Percentiles rank a stretch among this genome's conserved stretches.
phyloP scores from a whole-genome alignment of 441 rosid species.

The Gossypium schwendimanii region DNA sequence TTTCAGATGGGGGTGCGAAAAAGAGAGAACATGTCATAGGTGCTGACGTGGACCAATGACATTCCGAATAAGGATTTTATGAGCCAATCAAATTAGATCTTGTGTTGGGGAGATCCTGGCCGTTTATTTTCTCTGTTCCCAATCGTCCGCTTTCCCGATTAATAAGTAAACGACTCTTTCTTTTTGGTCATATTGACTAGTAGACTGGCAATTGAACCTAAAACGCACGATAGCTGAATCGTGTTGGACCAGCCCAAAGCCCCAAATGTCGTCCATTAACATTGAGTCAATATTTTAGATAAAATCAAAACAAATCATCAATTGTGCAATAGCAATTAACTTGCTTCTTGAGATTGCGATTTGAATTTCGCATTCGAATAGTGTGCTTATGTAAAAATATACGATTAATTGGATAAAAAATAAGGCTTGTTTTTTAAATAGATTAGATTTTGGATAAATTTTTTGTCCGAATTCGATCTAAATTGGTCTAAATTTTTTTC shows the following conservation, averaged over 20 bases:
- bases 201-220: not conserved
- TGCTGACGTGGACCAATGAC: constrained; percentile 57
- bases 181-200: not conserved
- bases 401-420: too few species aligned
- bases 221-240: not conserved
- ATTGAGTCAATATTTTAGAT: too few species aligned
- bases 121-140: constrained; percentile 19
- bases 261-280: too few species aligned
- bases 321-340: too few species aligned
- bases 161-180: not conserved
- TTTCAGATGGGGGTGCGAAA: not conserved
- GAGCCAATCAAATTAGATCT: constrained; percentile 47
- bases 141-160: not conserved
- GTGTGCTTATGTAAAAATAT: too few species aligned
- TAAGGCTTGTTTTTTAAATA: accelerated
- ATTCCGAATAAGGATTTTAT: not conserved
- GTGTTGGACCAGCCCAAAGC: not conserved
- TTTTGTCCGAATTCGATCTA: accelerated
- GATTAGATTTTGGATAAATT: too few species aligned
- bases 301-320: too few species aligned
- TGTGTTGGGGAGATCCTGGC: constrained; percentile 39
- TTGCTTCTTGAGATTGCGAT: too few species aligned
- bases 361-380: too few species aligned
- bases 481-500: too few species aligned
- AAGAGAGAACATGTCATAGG: constrained; percentile 37